Evolutionary conservation across 176 grass and related monocot genomes (phyloP).

Genomic region (Ensete glaucum): DNA sequence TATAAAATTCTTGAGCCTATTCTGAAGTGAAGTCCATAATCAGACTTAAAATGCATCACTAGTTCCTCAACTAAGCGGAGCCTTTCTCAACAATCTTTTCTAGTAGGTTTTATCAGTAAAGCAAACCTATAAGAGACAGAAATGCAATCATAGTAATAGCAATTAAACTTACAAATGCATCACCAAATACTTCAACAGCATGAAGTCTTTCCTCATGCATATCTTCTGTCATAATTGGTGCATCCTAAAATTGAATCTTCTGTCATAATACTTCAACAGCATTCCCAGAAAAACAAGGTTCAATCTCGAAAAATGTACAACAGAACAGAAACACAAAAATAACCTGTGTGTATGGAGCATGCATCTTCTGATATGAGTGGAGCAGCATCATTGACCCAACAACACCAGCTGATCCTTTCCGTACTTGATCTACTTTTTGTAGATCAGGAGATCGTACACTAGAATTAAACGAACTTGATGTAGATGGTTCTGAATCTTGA

Average conservation of each 20-base stretch:
- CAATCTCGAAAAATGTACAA: slow-evolving; percentile 17
- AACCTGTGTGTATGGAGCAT: slow-evolving; percentile 97
- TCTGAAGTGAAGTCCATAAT: no score
- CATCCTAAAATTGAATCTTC: slow-evolving; percentile 51
- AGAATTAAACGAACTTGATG: slow-evolving; percentile 15
- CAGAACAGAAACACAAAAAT: slow-evolving; percentile 13
- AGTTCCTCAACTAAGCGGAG: no score
- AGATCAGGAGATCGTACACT: slow-evolving; percentile 15
- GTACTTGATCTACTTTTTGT: neutral
- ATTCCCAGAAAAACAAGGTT: slow-evolving; percentile 3
- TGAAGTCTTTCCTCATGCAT: slow-evolving; percentile 99
- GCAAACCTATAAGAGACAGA: neutral
- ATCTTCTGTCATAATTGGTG: slow-evolving; percentile 97
- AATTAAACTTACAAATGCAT: slow-evolving; percentile 51
- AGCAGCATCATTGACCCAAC: slow-evolving; percentile 78
- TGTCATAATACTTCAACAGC: no score
- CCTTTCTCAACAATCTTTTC: no score
- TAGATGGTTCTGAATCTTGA: neutral
- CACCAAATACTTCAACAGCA: slow-evolving; percentile 79
- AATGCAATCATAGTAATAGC: neutral
- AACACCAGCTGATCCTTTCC: slow-evolving; percentile 68
- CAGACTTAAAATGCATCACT: no score
- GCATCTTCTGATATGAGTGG: slow-evolving; percentile 80
- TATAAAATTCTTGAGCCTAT: no score
- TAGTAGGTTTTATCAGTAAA: no score